Evolutionary conservation across 2,329 filamentous ascomycete species (phyloP), one percentile per base, ranked within the genome.

Genomic region (Fusarium compactum): DNA sequence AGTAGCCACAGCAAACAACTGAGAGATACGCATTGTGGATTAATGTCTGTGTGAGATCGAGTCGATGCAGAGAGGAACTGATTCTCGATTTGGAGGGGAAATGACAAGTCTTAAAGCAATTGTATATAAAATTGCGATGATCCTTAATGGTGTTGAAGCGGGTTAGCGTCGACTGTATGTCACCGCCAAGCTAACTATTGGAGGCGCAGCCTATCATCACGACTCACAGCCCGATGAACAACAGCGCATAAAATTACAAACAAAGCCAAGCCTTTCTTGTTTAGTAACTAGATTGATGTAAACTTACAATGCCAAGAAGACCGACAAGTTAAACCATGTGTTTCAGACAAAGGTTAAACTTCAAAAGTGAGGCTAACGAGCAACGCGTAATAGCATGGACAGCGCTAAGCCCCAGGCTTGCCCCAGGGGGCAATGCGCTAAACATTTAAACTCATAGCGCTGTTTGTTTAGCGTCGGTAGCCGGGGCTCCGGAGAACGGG

Each of bases 161-260:
- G 44, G 30, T 20, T 62, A 55, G 43, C 43, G 40, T 29, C 8
- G 5, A 25, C 16, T 29, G n/a, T 7, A 57, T 69, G 60, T 69
- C 65, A 69, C 59, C 34, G 65, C 65, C 65, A 69, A 69, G 59
- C 45, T 20, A 16, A 53, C 34, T 25, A 43, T 6, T 7, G 8
- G 32, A 40, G 47, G 47, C 60, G 58, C 58, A 34, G 20, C 22
- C 7, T 41, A 16, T 27, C 5, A 8, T 16, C 14, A 12, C 10
- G n/a, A 29, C 14, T 41, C 18, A 16, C 50, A 43, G 50, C 50
- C 32, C 15, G 12, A 8, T 10, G 11, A 6, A 8, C 0, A 32
- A 22, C 10, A n/a, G 34, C 34, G 34, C 18, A n/a, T 38, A 2
- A n/a, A 38, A n/a, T 38, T 38, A n/a, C 34, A 16, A 16, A 29